Evolutionary conservation across 495 filamentous ascomycete species (phyloP).

Genomic region (Copromyces sp.): DNA sequence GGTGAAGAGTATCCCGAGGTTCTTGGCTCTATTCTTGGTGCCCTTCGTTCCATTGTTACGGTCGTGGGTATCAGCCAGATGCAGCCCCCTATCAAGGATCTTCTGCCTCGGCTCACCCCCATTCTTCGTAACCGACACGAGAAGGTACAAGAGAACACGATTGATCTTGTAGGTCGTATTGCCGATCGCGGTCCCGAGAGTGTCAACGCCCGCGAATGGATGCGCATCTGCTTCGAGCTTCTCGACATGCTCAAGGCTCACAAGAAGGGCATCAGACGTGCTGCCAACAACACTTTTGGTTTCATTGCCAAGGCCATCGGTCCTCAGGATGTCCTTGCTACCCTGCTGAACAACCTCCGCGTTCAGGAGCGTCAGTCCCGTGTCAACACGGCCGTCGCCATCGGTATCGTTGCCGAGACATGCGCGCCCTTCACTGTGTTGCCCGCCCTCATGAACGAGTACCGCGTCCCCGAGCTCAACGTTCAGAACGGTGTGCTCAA

Average conservation of each 20-base stretch:
- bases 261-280: conserved; percentile 97
- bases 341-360: conserved; percentile 89
- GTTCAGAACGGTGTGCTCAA: conserved; percentile 99
- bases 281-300: conserved; percentile 99
- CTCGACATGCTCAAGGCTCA: conserved; percentile 99
- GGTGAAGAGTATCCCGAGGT: conserved; percentile 99
- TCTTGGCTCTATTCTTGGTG: conserved; percentile 90
- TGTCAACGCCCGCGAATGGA: conserved; percentile 97
- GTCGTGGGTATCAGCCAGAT: conserved; percentile 97
- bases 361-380: conserved; percentile 97
- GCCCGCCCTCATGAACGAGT: conserved; percentile 99
- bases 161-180: conserved; percentile 96
- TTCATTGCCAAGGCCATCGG: conserved; percentile 99
- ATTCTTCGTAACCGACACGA: conserved; percentile 98
- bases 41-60: conserved; percentile 90
- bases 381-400: conserved; percentile 97
- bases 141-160: conserved; percentile 99
- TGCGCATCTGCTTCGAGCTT: conserved; percentile 98
- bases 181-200: conserved; percentile 93
- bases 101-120: conserved; percentile 89
- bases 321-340: conserved; percentile 93
- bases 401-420: conserved; percentile 99
- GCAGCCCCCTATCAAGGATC: conserved; percentile 97
- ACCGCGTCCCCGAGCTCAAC: conserved; percentile 95
- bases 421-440: conserved; percentile 98